Conservation (phyloP, 2,329 filamentous ascomycete species). For the Ceratocystis diversiconidia region DNA sequence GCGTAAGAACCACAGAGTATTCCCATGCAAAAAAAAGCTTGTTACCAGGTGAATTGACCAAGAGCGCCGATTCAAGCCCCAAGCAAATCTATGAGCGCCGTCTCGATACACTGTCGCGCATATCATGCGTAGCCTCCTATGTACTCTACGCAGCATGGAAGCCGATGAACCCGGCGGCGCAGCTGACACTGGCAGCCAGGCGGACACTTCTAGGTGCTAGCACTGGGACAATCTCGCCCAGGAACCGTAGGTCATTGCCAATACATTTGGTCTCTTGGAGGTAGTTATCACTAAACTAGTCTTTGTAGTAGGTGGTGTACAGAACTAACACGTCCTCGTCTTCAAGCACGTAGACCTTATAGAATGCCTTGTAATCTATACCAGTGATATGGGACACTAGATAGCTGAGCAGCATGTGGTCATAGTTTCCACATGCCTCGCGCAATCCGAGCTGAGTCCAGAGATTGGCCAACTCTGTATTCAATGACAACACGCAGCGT, state of each 20-base stretch:
- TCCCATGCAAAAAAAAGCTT: no score
- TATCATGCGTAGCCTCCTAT: conserved; percentile 1
- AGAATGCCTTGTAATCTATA: conserved; percentile 15
- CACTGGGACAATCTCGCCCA: background rate
- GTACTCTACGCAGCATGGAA: conserved; percentile 16
- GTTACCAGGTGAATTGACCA: no score
- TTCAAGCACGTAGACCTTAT: conserved; percentile 13
- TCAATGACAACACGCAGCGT: conserved; percentile 20
- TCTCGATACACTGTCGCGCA: background rate
- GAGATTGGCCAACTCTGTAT: conserved; percentile 15
- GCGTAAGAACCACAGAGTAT: no score
- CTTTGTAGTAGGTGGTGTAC: conserved; percentile 15
- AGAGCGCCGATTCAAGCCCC: background rate
- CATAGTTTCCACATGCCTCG: conserved; percentile 19
- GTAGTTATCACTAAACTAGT: conserved; percentile 15
- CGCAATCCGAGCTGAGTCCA: conserved; percentile 16
- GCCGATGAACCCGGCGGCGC: conserved; percentile 17
- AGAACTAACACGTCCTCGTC: conserved; percentile 16
- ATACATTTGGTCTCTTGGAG: conserved; percentile 17
- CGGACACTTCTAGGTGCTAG: conserved; percentile 7
- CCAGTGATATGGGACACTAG: conserved; percentile 18
- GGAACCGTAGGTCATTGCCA: conserved; percentile 16
- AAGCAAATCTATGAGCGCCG: background rate
- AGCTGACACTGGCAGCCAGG: conserved; percentile 10
- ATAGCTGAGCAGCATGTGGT: conserved; percentile 20